Evolutionary conservation across 1,284 basidiomycete genomes (phyloP), one percentile per base, ranked within the genome.

Genomic region (Ceratobasidium sp.): DNA sequence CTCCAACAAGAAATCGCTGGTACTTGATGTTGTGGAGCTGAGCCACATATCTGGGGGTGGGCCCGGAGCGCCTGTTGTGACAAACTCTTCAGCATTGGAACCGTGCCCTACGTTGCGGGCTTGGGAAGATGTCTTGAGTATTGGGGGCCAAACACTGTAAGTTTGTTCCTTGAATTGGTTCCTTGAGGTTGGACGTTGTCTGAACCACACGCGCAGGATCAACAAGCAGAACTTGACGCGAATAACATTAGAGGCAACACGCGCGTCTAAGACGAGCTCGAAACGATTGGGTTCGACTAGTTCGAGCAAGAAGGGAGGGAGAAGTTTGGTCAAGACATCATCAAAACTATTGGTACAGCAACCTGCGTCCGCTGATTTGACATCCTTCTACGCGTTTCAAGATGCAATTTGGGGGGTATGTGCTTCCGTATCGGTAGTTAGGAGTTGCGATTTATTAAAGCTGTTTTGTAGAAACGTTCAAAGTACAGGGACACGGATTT

Each of bases 71-170:
- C 69, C 69, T 26, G 21, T 71, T 46, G 69, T 46, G n/a, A 38
- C 46, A 7, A 54, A 49, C 43, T 47, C 57, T 5, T 55, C 59
- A 14, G 47, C 54, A 49, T 46, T 71, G 30, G 55, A 61, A 38
- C 38, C 57, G 23, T 55, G 43, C n/a, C 55, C 30, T 16, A 32
- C 18, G 3, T n/a, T 61, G 8, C 23, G 4, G n/a, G 46, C 26
- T 8, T 71, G 69, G 69, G 57, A 61, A 49, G 23, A 32, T 13
- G 23, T 13, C 28, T 47, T 71, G 23, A 44, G 6, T 23, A 50
- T 59, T 21, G 69, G 69, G 1, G 69, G 69, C 16, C 55, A 61
- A 61, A 71, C 69, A 41, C 50, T 71, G 69, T 71, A 50, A 35
- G 69, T 43, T 9, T 35, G 32, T 18, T 67, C 50, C 21, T 32